Conservation (phyloP, 768 basidiomycete genomes). For the Trametes sanguinea region DNA sequence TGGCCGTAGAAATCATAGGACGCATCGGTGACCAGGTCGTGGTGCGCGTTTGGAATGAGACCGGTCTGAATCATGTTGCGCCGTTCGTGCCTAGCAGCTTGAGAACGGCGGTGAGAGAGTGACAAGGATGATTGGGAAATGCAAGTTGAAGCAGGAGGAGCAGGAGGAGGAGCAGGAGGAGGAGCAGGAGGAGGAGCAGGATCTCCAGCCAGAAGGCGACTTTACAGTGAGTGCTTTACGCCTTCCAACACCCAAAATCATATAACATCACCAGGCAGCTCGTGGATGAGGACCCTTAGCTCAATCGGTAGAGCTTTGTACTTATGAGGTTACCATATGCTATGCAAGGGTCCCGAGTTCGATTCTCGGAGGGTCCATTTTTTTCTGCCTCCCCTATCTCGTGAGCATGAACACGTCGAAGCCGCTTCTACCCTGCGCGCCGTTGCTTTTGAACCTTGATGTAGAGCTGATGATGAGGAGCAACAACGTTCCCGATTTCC, state of each 20-base stretch:
- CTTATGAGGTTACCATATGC: slow-evolving; percentile 53
- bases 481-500: no score
- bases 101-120: no score
- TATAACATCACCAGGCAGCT: neutral
- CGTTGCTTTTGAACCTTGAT: no score
- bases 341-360: slow-evolving; percentile 66
- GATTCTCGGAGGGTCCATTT: slow-evolving; percentile 60
- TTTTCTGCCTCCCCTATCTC: neutral
- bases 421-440: neutral
- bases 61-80: slow-evolving; percentile 73
- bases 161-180: neutral
- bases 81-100: no score
- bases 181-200: neutral
- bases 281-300: slow-evolving; percentile 47
- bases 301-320: slow-evolving; percentile 66
- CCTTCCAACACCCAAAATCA: no score
- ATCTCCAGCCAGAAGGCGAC: no score
- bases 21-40: slow-evolving; percentile 81
- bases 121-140: no score
- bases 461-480: no score
- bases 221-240: neutral
- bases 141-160: neutral
- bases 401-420: no score
- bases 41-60: slow-evolving; percentile 75
- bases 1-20: slow-evolving; percentile 91